Evolutionary conservation across 2,329 filamentous ascomycete species (phyloP), one percentile per base, ranked within the genome.

Genomic region (Diplodia mutila): DNA sequence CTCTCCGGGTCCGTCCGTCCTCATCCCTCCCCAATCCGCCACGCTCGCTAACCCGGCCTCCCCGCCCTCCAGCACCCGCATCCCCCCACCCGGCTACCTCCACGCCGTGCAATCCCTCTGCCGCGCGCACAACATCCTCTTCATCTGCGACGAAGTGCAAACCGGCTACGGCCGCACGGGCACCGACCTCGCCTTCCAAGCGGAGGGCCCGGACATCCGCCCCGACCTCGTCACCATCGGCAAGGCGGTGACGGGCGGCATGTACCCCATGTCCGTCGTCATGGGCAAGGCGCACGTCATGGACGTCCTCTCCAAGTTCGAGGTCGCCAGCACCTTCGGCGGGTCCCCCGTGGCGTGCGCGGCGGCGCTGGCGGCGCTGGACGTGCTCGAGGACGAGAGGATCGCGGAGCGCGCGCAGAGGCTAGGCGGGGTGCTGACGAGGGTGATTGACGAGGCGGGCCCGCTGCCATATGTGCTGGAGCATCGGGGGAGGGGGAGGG

Each of bases 171-270:
- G 80, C 2, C 75, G 80, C 34, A 82, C 80, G 1, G 81, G 80
- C 23, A 78, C 79, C 51, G 34, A 46, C 5, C 55, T 59, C 18
- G 34, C 52, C n/a, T 66, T 73, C 48, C 70, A 70, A n/a, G n/a
- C n/a, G 68, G 54, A 71, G 66, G 86, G 91, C 78, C 86, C 97
- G 49, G 76, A 85, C 61, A 83, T 88, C 39, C 91, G 93, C 9
- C 93, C 93, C 0, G 93, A 97, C 83, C 95, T 97, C 84, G 93
- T 97, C 53, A 97, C 93, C 68, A 97, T 97, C 83, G 92, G 89
- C 76, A 97, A 97, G 85, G 67, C 57, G 52, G 67, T 39, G 6
- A 70, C 52, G 6, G 59, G 42, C 53, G 69, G 65, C 34, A 18
- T 42, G 34, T 65, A 57, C 51, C 53, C 57, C 49, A 46, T 54